Base-by-base conservation (phyloP, 2,329 filamentous ascomycete species). In the Thyridium curvatum region DNA sequence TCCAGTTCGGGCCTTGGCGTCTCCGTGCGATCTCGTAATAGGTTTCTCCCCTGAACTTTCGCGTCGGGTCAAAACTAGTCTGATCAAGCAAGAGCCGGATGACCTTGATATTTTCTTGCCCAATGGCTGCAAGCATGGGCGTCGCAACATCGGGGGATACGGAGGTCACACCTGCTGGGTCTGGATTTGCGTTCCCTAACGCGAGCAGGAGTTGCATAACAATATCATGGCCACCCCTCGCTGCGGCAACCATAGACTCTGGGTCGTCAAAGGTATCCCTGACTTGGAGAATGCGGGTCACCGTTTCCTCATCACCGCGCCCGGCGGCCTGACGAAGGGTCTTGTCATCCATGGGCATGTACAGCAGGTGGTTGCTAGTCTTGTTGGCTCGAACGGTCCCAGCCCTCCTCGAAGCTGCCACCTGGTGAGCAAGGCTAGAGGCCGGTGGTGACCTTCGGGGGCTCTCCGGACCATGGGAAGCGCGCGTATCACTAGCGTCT, bases 121-220 rank as follows among this genome's bases (percentile, higher is more conserved):
- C 91, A 47, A 98, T 96, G 2, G 93, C 90, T 42, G 90, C 89
- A 30, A 96, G 75, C 71, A 98, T 94, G 2, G 93, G 93, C 1
- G 91, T 97, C 37, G 90, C 84, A 52, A 86, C 82, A 41, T 93
- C 89, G 32, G 73, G 64, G 18, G 72, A 69, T 42, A 77, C 68
- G 21, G 73, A 71, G 8, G 68, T 53, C 34, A 89, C 61, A 12
- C 86, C 77, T 7, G 74, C 69, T 26, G 88, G 88, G 50, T 93
- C 86, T 0, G 76, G 71, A 38, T 78, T 76, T 12, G 75, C 74
- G 35, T 73, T 69, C 3, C 83, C 84, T 47, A 88, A 66, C 8
- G 82, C 83, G 32, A 88, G 61, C 36, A 89, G 62, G 18, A 95
- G 74, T 53, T 90, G 86, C 44, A 95, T 79, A 17, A 94, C 85